Evolutionary conservation across 495 filamentous ascomycete genomes (phyloP), one percentile per base, ranked within the genome.

Genomic region (Aspergillus funiculosus): DNA sequence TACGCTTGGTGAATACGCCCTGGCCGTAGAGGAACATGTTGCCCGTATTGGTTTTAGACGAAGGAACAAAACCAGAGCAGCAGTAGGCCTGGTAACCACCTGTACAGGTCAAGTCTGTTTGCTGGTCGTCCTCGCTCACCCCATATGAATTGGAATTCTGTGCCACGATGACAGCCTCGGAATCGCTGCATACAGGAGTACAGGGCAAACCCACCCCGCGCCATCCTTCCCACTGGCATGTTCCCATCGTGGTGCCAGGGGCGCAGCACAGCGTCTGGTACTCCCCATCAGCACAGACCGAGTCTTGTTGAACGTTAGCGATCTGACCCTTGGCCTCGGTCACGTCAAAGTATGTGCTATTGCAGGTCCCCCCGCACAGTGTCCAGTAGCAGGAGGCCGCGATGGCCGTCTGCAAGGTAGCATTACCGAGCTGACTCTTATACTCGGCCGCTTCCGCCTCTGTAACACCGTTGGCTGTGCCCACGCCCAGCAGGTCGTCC

Each of bases 71-170:
- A 8, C 41, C 41, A 7, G 41, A 32, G 29, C 41, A 44, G 28
- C 41, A 44, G 41, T 44, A 44, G 17, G 41, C 31, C 27, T 44
- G 41, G n/a, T 26, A 8, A 20, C 41, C 41, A 21, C 41, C 28
- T 44, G 29, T 22, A 15, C 18, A 21, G 41, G 15, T 17, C 41
- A 31, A 22, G 11, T 44, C 41, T 7, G 41, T 19, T 3, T 34
- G 15, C 5, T 32, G n/a, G n/a, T n/a, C n/a, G n/a, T n/a, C n/a
- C n/a, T n/a, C n/a, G n/a, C n/a, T n/a, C n/a, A n/a, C 26, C 24
- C 13, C 27, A 17, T 44, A 44, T 32, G 26, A 32, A 34, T 44
- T 44, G 27, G 41, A 44, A 22, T 11, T 44, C 41, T 15, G 14
- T 44, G 27, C 19, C 28, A 14, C 18, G 19, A 17, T 26, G 41